Percentiles rank a stretch among this genome's conserved stretches.
Evolutionary conservation across 805 yeast species (phyloP).

Genomic region (Candida wancherniae): DNA sequence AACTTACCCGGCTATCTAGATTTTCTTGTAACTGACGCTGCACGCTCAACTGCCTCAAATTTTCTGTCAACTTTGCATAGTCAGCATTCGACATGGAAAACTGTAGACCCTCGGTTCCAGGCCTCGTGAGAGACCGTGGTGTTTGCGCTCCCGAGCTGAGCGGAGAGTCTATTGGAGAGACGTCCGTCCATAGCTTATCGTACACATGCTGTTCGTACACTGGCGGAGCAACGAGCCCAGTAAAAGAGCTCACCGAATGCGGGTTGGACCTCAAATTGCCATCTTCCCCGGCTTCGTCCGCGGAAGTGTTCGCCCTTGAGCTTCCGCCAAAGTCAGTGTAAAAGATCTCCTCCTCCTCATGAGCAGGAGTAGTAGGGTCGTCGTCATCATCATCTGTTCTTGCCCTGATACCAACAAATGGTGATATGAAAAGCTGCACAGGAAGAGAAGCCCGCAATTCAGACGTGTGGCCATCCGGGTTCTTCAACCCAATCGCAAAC

Average conservation of each 20-base stretch:
- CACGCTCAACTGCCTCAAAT: slow-evolving; percentile 45
- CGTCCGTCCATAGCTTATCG: slow-evolving; percentile 73
- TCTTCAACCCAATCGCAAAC: slow-evolving; percentile 70
- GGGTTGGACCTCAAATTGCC: slow-evolving; percentile 19
- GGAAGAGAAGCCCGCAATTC: slow-evolving; percentile 91
- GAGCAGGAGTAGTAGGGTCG: slow-evolving; percentile 11
- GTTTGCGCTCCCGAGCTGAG: slow-evolving; percentile 38
- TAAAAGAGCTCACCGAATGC: slow-evolving; percentile 29
- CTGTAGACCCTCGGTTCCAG: slow-evolving; percentile 15
- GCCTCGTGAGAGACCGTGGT: slow-evolving; percentile 22
- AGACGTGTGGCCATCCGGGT: slow-evolving; percentile 90
- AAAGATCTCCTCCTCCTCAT: slow-evolving; percentile 31
- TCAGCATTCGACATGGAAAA: slow-evolving; percentile 37
- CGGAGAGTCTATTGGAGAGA: slow-evolving; percentile 48
- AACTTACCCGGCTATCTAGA: slow-evolving; percentile 11
- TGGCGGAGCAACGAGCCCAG: slow-evolving; percentile 73
- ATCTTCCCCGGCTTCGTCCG: slow-evolving; percentile 6
- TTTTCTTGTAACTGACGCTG: slow-evolving; percentile 43
- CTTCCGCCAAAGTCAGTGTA: slow-evolving; percentile 16
- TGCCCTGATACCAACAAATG: slow-evolving; percentile 71
- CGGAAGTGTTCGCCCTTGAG: slow-evolving; percentile 10
- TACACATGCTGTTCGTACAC: slow-evolving; percentile 75
- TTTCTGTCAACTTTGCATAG: slow-evolving; percentile 43
- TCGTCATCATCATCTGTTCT: slow-evolving; percentile 24
- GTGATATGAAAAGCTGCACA: slow-evolving; percentile 65